phyloP scores from a whole-genome alignment of 2,329 filamentous ascomycete species.

The Ascocoryne sarcoides region DNA sequence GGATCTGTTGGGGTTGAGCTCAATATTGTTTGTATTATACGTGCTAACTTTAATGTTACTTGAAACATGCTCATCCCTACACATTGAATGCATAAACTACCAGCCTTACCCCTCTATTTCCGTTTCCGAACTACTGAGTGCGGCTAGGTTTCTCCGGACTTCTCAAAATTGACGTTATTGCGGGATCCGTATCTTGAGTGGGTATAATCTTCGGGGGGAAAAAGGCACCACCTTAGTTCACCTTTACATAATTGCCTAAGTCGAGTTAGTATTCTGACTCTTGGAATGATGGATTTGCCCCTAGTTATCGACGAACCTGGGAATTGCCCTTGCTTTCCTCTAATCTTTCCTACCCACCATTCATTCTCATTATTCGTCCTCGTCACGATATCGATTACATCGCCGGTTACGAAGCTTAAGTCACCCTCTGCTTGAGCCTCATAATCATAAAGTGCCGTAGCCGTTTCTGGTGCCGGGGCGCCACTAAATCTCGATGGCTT shows the following conservation, averaged over 20 bases:
- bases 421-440: constrained; percentile 93
- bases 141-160: too few relatives aligned
- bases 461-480: constrained; percentile 60
- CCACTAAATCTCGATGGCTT: constrained; percentile 68
- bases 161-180: too few relatives aligned
- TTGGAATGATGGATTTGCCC: not conserved
- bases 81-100: too few relatives aligned
- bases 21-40: too few relatives aligned
- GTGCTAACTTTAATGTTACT: too few relatives aligned
- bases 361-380: constrained; percentile 89
- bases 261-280: not conserved
- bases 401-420: constrained; percentile 79
- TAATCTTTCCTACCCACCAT: constrained; percentile 85
- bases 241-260: constrained; percentile 43
- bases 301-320: constrained; percentile 75
- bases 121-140: too few relatives aligned
- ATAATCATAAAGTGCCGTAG: constrained; percentile 91
- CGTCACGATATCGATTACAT: constrained; percentile 79
- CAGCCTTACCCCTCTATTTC: too few relatives aligned
- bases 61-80: too few relatives aligned
- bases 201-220: too few relatives aligned
- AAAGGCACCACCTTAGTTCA: too few relatives aligned
- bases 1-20: too few relatives aligned
- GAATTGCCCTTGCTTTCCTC: constrained; percentile 81
- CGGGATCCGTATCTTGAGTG: too few relatives aligned